phyloP scores from a whole-genome alignment of 768 basidiomycete species.

The Pisolithus orientalis region DNA sequence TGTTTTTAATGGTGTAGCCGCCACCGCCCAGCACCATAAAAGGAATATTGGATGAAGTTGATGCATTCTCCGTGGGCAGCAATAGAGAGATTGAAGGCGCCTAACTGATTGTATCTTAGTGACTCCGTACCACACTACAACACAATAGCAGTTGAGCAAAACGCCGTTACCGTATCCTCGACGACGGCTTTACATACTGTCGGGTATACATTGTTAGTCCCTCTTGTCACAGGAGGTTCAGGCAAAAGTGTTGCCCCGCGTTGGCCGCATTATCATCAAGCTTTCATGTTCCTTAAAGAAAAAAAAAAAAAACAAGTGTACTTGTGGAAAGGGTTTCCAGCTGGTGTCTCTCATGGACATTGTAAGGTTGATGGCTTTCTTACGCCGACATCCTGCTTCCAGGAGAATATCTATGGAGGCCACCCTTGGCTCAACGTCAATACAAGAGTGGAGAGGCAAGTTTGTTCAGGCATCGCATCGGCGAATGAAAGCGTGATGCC shows the following conservation, averaged over 20 bases:
- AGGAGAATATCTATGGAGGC: no score
- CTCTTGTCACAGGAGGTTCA: constrained; percentile 96
- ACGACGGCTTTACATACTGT: constrained; percentile 94
- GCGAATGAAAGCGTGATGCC: no score
- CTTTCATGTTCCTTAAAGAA: constrained; percentile 92
- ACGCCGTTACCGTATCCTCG: constrained; percentile 86
- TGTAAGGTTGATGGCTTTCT: no score
- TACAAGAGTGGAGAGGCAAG: no score
- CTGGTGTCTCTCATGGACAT: no score
- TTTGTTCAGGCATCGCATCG: no score
- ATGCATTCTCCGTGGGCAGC: constrained; percentile 98
- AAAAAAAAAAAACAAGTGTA: constrained; percentile 99
- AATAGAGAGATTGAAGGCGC: constrained; percentile 98
- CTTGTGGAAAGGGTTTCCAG: constrained; percentile 67
- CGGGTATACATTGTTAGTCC: constrained; percentile 95
- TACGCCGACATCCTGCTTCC: no score
- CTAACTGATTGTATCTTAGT: constrained; percentile 87
- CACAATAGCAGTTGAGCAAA: constrained; percentile 85
- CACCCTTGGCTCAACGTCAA: no score
- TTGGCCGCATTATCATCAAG: constrained; percentile 86
- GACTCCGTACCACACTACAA: constrained; percentile 97
- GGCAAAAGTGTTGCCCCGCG: constrained; percentile 88
- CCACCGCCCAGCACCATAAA: constrained; percentile 93
- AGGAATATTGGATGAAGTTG: constrained; percentile 89
- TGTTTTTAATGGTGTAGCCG: constrained; percentile 95